Percentiles rank a stretch among this genome's conserved stretches.
These are phyloP conservation scores for Climacium dendroides DNA, from an alignment of 225 moss, liverwort and hornwort species.

Conservation along the genomic window DNA sequence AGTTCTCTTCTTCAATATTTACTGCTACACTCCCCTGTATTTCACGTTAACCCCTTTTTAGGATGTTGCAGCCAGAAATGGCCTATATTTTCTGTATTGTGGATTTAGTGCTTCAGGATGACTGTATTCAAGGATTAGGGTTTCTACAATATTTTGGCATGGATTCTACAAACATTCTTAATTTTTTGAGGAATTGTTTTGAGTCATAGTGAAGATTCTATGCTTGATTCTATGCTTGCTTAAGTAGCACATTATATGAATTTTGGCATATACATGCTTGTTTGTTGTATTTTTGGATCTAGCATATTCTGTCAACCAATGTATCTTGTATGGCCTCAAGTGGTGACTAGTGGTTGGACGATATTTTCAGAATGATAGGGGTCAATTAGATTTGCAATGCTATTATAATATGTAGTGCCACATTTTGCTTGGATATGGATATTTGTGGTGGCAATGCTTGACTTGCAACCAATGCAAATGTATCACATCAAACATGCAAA, in stretches of 20 bases:
- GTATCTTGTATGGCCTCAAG: accelerated
- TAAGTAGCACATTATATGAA: not conserved
- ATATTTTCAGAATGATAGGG: not conserved
- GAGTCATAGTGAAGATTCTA: not conserved
- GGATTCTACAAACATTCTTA: not conserved
- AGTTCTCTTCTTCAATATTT: not conserved
- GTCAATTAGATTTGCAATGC: not conserved
- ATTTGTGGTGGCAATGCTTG: not conserved
- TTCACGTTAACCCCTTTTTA: not conserved
- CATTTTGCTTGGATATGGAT: accelerated
- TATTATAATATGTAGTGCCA: not conserved
- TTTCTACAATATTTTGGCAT: not conserved
- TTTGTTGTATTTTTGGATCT: not conserved
- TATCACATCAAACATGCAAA: not conserved
- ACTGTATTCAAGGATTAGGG: not conserved
- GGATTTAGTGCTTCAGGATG: not conserved
- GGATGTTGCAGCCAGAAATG: not conserved
- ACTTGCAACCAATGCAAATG: not conserved
- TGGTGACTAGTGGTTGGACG: not conserved
- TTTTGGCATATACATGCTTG: not conserved
- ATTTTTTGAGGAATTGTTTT: not conserved
- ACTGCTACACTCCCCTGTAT: too few species aligned
- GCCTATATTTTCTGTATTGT: not conserved
- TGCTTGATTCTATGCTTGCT: not conserved
- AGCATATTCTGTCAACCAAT: accelerated